Evolutionary conservation across 2,329 filamentous ascomycete species (phyloP).

Genomic region (Didymosphaeria variabile): DNA sequence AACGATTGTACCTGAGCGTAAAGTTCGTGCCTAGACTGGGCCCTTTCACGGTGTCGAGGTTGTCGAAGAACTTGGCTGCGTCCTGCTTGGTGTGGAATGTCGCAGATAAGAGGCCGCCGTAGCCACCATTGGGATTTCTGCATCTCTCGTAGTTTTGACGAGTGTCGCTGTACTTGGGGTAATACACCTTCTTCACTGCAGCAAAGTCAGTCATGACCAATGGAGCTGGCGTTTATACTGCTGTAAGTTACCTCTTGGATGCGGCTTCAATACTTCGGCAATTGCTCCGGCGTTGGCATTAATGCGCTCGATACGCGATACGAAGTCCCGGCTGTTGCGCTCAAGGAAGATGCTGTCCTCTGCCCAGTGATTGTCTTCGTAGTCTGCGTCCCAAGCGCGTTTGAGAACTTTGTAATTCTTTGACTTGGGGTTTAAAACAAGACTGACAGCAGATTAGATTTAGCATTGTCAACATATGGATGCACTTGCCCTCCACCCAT

Average conservation of each 20-base stretch:
- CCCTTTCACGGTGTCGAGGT: slow-evolving; percentile 87
- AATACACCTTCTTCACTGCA: slow-evolving; percentile 80
- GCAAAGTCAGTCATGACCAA: slow-evolving; percentile 21
- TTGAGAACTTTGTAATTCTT: slow-evolving; percentile 77
- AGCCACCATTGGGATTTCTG: slow-evolving; percentile 77
- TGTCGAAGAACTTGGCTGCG: slow-evolving; percentile 84
- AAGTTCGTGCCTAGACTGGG: slow-evolving; percentile 97
- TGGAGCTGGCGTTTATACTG: not conserved
- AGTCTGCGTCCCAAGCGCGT: slow-evolving; percentile 68
- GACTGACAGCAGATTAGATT: slow-evolving; percentile 46
- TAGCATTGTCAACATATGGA: not conserved
- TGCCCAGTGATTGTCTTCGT: slow-evolving; percentile 91
- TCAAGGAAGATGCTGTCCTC: slow-evolving; percentile 96
- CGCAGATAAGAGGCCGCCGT: slow-evolving; percentile 87
- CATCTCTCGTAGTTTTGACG: slow-evolving; percentile 80
- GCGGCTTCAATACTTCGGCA: slow-evolving; percentile 72
- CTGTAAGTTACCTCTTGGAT: slow-evolving; percentile 57
- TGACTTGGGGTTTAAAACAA: slow-evolving; percentile 71
- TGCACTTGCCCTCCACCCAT: slow-evolving; percentile 79
- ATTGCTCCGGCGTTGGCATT: slow-evolving; percentile 87
- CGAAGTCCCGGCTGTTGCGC: slow-evolving; percentile 93
- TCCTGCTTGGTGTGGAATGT: slow-evolving; percentile 76
- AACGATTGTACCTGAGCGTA: slow-evolving; percentile 69
- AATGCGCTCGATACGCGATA: slow-evolving; percentile 80
- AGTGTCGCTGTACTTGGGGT: slow-evolving; percentile 81